Evolutionary conservation across 257 asterid species (phyloP), one percentile per base, ranked within the genome.

Genomic region (Forsythia viridissima): DNA sequence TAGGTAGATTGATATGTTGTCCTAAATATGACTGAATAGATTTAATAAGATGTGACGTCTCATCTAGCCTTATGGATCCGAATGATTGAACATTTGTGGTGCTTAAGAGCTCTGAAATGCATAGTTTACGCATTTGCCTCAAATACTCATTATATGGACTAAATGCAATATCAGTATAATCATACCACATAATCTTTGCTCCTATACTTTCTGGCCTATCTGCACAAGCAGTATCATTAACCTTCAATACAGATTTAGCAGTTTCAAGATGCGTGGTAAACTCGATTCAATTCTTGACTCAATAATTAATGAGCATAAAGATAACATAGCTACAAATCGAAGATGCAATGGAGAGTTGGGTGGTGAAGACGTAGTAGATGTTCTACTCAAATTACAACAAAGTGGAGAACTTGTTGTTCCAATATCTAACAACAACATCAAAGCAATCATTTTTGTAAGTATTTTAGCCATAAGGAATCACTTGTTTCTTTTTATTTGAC

Each of bases 181-280:
- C 51, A 0, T 44, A 44, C 51, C 51, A 44, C 51, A 44, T 44
- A 10, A 44, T 44, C 16, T 44, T 44, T 9, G 15, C 11, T 44
- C 51, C 51, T 3, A 44, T 44, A 11, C 51, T 44, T 10, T 44
- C 51, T 10, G 51, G 51, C 68, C 71, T 12, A 75, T 44, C 71
- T 11, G 85, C 72, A 73, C 69, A 82, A 34, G 76, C 30, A 2
- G 75, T 71, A 42, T 82, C 85, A 57, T 82, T 82, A 18, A 78
- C 71, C 44, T 74, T 73, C 2, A 82, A 46, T 5, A 78, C 51
- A 41, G 61, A 80, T 82, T 67, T 73, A 12, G 85, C 82, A 9
- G 70, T 15, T n/a, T 61, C 41, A 1, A 44, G 52, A 44, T 44
- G 52, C 52, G 52, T 0, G 52, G 5, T 44, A 44, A 44, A 10